Evolutionary conservation across 371 early-diverging fungal species (phyloP).

Genomic region (Mucor mucedo): DNA sequence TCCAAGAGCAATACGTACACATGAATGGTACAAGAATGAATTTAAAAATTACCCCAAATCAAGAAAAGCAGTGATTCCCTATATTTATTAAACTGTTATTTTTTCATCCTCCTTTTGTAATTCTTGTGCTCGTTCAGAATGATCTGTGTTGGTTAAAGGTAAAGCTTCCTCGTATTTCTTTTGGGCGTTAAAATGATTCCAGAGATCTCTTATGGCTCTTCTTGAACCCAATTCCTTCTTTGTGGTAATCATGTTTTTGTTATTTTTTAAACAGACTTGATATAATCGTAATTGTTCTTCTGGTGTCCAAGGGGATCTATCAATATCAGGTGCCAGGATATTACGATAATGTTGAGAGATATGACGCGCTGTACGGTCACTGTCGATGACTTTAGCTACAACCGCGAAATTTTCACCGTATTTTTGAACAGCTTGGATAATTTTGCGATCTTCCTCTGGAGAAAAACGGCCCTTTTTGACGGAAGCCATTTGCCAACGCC

Average conservation of each 20-base stretch:
- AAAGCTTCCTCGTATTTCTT: background rate
- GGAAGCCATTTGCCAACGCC: slow-evolving; percentile 36
- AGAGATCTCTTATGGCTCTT: slow-evolving; percentile 45
- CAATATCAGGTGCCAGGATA: slow-evolving; percentile 32
- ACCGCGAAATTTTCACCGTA: slow-evolving; percentile 46
- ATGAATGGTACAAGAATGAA: slow-evolving; percentile 61
- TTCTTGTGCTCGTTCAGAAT: background rate
- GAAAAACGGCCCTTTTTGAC: slow-evolving; percentile 38
- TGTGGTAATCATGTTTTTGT: slow-evolving; percentile 32
- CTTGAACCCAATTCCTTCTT: slow-evolving; percentile 23
- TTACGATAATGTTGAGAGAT: slow-evolving; percentile 48
- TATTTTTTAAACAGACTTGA: slow-evolving; percentile 7
- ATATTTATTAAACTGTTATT: slow-evolving; percentile 22
- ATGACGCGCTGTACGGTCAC: slow-evolving; percentile 44
- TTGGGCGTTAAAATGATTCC: slow-evolving; percentile 31
- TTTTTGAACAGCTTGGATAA: slow-evolving; percentile 35
- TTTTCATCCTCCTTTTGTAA: slow-evolving; percentile 26
- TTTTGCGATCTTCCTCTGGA: slow-evolving; percentile 32
- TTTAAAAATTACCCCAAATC: slow-evolving; percentile 56
- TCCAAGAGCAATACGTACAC: slow-evolving; percentile 63
- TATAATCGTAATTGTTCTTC: slow-evolving; percentile 34
- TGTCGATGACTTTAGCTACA: slow-evolving; percentile 32
- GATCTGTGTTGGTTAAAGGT: background rate
- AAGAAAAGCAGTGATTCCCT: slow-evolving; percentile 69
- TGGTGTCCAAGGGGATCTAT: slow-evolving; percentile 45